A percentile compares a stretch with the other conserved stretches of the same genome.
phyloP scores from a whole-genome alignment of 1,139 yeast species.

The Fermentozyma sake region DNA sequence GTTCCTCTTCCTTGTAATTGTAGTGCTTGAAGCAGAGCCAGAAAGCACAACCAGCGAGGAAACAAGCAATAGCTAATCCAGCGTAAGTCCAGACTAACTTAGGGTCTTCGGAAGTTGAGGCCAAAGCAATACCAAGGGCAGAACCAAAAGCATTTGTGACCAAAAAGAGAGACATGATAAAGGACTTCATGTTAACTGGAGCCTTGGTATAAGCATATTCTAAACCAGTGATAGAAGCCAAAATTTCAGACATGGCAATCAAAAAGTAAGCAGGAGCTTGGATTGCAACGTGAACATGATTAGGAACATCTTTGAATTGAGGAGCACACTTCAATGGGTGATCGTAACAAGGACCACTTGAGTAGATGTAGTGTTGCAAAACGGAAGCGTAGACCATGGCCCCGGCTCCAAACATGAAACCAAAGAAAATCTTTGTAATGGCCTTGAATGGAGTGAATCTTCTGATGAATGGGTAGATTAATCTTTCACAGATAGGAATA shows the following conservation, averaged over 20 bases:
- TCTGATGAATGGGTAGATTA: constrained; percentile 54
- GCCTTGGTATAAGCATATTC: constrained; percentile 72
- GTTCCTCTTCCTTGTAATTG: constrained; percentile 56
- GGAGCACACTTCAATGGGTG: constrained; percentile 41
- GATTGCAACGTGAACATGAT: constrained; percentile 54
- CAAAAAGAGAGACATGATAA: constrained; percentile 60
- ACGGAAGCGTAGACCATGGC: constrained; percentile 82
- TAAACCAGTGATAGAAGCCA: constrained; percentile 63
- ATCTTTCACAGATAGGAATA: constrained; percentile 54
- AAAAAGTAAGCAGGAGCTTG: constrained; percentile 63
- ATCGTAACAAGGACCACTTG: constrained; percentile 74
- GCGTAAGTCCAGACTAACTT: constrained; percentile 65
- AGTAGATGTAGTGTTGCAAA: constrained; percentile 69
- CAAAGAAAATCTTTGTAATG: constrained; percentile 67
- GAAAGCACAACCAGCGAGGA: constrained; percentile 58
- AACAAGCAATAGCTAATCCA: constrained; percentile 56
- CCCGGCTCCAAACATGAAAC: constrained; percentile 66
- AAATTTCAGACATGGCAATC: constrained; percentile 59
- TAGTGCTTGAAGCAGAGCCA: constrained; percentile 57
- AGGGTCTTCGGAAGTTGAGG: constrained; percentile 63
- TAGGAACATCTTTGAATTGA: constrained; percentile 35
- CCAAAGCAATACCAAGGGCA: constrained; percentile 68
- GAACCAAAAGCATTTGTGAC: constrained; percentile 65
- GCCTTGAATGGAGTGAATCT: constrained; percentile 57
- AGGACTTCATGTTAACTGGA: constrained; percentile 60